Conservation (phyloP, 306 rosid species). For the Cucumis melo region DNA sequence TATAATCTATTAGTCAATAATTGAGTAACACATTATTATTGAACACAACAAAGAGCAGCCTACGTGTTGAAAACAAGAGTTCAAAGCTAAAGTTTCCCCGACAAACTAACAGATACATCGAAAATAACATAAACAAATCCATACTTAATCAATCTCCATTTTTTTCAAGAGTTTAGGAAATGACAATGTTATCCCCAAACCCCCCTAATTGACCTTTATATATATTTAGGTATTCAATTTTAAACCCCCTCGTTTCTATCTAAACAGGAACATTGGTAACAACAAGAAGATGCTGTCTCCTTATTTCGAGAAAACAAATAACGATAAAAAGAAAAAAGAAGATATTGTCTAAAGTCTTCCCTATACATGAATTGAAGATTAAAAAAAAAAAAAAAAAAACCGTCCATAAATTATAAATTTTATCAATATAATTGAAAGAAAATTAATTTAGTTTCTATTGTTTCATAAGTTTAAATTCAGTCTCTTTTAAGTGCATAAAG, state of each 20-base stretch:
- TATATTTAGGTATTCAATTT: not conserved
- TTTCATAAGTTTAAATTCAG: too few species aligned
- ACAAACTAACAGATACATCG: not conserved
- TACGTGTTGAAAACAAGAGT: not conserved
- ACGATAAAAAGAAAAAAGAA: too few species aligned
- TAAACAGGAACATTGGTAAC: not conserved
- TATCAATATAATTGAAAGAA: too few species aligned
- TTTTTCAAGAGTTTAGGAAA: not conserved
- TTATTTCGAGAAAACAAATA: too few species aligned
- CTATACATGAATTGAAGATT: too few species aligned
- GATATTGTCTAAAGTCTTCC: too few species aligned
- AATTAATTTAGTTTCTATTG: too few species aligned
- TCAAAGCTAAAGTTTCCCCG: not conserved
- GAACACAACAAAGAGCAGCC: not conserved
- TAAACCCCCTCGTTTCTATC: not conserved
- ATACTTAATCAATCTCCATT: not conserved
- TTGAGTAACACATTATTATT: not conserved
- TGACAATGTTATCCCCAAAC: not conserved
- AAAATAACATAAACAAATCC: not conserved
- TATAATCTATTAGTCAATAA: not conserved
- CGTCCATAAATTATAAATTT: too few species aligned
- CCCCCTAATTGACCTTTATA: not conserved
- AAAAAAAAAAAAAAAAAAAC: too few species aligned
- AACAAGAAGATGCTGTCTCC: not conserved
- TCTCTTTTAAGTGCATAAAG: too few species aligned